Evolutionary conservation across 2,329 filamentous ascomycete species (phyloP).

Genomic region (Colletotrichum musae): DNA sequence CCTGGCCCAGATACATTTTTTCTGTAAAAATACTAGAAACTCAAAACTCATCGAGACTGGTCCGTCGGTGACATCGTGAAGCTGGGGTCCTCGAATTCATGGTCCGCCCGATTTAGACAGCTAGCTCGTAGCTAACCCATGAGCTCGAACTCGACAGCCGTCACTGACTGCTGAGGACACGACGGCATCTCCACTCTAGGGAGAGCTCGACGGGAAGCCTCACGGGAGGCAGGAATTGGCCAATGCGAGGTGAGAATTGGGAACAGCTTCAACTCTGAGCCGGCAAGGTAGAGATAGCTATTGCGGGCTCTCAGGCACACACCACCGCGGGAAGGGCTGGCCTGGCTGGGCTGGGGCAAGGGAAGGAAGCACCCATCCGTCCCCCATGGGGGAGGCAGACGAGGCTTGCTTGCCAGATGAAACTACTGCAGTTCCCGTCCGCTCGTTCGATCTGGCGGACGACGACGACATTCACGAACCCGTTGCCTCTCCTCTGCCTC

Average conservation of each 20-base stretch:
- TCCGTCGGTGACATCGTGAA: too few relatives aligned
- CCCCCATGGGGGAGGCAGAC: conserved; percentile 26
- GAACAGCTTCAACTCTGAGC: conserved; percentile 14
- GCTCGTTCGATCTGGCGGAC: too few relatives aligned
- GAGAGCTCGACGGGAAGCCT: not conserved
- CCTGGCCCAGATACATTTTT: conserved; percentile 41
- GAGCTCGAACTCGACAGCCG: too few relatives aligned
- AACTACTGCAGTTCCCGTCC: too few relatives aligned
- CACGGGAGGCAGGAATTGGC: conserved; percentile 28
- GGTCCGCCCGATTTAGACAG: not conserved
- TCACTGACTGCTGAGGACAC: not conserved
- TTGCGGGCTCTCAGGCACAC: conserved; percentile 12
- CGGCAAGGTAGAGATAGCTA: conserved; percentile 7
- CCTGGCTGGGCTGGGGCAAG: conserved; percentile 5
- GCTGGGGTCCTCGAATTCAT: not conserved
- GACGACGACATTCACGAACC: too few relatives aligned
- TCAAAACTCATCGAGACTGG: conserved; percentile 18
- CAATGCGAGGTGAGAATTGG: conserved; percentile 39
- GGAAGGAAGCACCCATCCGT: conserved; percentile 12
- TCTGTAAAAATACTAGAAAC: conserved; percentile 43
- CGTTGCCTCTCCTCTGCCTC: too few relatives aligned
- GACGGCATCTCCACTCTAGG: conserved; percentile 23
- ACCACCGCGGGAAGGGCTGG: conserved; percentile 23
- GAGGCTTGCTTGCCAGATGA: not conserved
- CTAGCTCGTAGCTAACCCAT: not conserved